Percentiles rank a stretch among this genome's conserved stretches.
Conservation (phyloP, 768 basidiomycete genomes). For the Lyophyllum atratum region DNA sequence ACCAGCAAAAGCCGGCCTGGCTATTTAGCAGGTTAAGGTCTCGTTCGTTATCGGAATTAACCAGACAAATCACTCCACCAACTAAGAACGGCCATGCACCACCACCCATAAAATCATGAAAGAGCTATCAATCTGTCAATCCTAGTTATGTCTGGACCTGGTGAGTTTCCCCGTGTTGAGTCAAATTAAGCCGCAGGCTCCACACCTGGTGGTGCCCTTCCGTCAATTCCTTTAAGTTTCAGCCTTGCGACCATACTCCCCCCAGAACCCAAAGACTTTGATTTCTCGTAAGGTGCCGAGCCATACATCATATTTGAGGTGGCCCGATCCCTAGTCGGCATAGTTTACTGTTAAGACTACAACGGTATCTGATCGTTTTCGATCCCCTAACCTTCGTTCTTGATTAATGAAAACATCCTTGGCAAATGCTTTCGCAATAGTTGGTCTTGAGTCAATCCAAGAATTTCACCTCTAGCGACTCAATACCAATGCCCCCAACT, state of each 20-base stretch:
- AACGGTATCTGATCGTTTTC: not conserved
- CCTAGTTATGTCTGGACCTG: conserved; percentile 40
- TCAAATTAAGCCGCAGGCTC: conserved; percentile 76
- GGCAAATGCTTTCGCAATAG: not conserved
- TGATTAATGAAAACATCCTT: not conserved
- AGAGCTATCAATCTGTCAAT: conserved; percentile 76
- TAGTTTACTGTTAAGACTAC: not conserved
- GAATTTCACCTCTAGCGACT: not conserved
- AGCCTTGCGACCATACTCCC: conserved; percentile 50
- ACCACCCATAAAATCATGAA: conserved; percentile 79
- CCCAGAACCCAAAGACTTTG: conserved; percentile 84
- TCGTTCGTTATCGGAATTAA: conserved; percentile 96
- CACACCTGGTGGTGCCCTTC: conserved; percentile 78
- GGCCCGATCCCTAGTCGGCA: conserved; percentile 8
- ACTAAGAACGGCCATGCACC: conserved; percentile 91
- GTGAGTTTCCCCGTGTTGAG: conserved; percentile 76
- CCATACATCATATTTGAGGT: conserved; percentile 71
- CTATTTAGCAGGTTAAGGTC: conserved; percentile 43
- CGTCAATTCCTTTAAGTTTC: conserved; percentile 86
- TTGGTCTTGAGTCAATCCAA: not conserved
- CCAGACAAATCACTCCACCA: conserved; percentile 95
- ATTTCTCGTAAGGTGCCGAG: conserved; percentile 84
- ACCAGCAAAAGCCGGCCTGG: conserved; percentile 13
- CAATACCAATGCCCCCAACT: no score
- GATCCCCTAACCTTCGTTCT: not conserved